A percentile compares a stretch with the other conserved stretches of the same genome.
These are phyloP conservation scores for Cucumis hystrix DNA, from an alignment of 306 rosid species.

Conservation along the genomic window DNA sequence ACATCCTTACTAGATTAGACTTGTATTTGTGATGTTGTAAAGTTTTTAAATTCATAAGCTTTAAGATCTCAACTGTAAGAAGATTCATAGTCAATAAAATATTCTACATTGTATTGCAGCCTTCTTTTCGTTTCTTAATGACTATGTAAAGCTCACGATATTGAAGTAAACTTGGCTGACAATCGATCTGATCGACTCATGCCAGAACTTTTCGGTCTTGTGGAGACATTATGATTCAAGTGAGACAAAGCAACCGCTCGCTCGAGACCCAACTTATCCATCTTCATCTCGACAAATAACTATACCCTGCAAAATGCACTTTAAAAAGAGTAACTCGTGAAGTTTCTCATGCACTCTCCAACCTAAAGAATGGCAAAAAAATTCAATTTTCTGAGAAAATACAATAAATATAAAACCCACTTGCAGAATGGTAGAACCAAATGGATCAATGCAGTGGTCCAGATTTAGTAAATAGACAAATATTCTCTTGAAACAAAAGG, in stretches of 20 bases:
- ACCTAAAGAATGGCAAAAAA: background rate
- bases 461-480: background rate
- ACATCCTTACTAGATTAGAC: background rate
- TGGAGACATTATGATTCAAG: background rate
- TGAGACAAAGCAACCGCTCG: background rate
- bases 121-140: background rate
- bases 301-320: background rate
- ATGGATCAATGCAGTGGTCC: slow-evolving; percentile 4
- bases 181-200: background rate
- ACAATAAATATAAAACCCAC: background rate
- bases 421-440: background rate
- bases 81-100: background rate
- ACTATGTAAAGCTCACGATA: background rate
- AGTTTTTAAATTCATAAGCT: background rate
- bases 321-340: background rate
- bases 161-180: background rate
- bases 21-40: background rate
- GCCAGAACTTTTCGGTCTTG: background rate
- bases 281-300: background rate
- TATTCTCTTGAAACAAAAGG: background rate
- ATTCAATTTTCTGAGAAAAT: background rate
- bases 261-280: background rate
- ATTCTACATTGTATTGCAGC: background rate
- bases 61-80: background rate
- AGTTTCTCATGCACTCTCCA: background rate